Evolutionary conservation across 352 stramenopile genomes (phyloP), one percentile per base, ranked within the genome.

Genomic region (Pythium biforme): DNA sequence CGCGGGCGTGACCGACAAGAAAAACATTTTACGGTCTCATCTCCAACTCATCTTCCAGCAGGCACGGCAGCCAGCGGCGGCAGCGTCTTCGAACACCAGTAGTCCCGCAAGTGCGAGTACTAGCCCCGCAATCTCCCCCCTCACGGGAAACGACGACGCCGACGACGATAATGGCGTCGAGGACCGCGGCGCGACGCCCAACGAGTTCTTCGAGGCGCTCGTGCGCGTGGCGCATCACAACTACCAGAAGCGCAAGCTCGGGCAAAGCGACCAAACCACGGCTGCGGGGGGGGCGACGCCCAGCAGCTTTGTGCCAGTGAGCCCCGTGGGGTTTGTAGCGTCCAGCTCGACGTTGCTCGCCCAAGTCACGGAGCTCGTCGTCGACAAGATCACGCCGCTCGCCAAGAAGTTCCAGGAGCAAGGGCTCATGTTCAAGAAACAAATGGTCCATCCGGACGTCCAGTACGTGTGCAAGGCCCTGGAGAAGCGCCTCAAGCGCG

Each of bases 391-490:
- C 1, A 66, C 90, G 25, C 82, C 82, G 2, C 73, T 94, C 15
- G 86, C 84, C 0, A 87, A 84, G 55, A 90, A 90, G 52, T 88
- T 87, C 60, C 82, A 92, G 50, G 78, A 90, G 53, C 83, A 92
- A 70, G 81, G 81, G 3, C 66, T 94, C 14, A 88, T 81, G 11
- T 94, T 94, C 61, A 94, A 94, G 67, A 90, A 91, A 39, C 82
- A 91, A 75, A 89, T 92, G 77, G 74, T 90, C 25, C 72, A 90
- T 41, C 79, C 81, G 0, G 84, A 94, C 39, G 81, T 94, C 3
- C 82, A 92, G 50, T 72, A 84, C 37, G 76, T 92, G 6, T 89
- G 83, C 65, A 90, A 90, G 39, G 57, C 77, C 7, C 81, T 90
- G 65, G 84, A 93, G 59, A 89, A 87, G 46, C 84, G 86, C 23